A percentile compares a stretch with the other conserved stretches of the same genome.
Evolutionary conservation across 805 yeast genomes (phyloP).

Genomic region (Danielia reshetovae): DNA sequence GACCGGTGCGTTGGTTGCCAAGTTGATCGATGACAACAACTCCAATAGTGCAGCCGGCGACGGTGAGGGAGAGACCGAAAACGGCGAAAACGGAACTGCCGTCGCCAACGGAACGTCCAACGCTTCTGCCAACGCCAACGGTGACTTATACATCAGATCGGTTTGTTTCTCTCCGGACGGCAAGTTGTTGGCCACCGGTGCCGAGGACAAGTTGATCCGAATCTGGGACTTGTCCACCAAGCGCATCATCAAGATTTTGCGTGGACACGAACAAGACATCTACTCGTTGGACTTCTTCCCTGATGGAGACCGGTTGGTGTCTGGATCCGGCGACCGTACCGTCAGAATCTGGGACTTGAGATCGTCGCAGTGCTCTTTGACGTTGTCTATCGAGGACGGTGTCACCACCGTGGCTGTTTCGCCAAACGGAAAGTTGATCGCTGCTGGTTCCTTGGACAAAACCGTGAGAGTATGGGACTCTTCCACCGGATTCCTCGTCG

Average conservation of each 20-base stretch:
- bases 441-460: slow-evolving; percentile 94
- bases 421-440: slow-evolving; percentile 90
- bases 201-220: slow-evolving; percentile 84
- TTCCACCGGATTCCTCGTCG: slow-evolving; percentile 84
- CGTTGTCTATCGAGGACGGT: slow-evolving; percentile 92
- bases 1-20: slow-evolving; percentile 85
- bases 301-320: slow-evolving; percentile 86
- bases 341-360: slow-evolving; percentile 95
- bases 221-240: slow-evolving; percentile 91
- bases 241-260: slow-evolving; percentile 78
- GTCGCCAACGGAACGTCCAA: slow-evolving; percentile 23
- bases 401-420: slow-evolving; percentile 97
- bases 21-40: slow-evolving; percentile 71
- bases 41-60: slow-evolving; percentile 16
- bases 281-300: slow-evolving; percentile 94
- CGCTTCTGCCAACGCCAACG: slow-evolving; percentile 55
- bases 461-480: slow-evolving; percentile 98
- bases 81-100: slow-evolving; percentile 36
- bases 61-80: slow-evolving; percentile 13
- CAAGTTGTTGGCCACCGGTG: slow-evolving; percentile 89
- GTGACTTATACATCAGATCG: slow-evolving; percentile 88
- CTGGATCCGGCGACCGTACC: slow-evolving; percentile 95
- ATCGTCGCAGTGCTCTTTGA: slow-evolving; percentile 82
- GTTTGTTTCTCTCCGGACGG: slow-evolving; percentile 96
- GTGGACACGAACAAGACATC: slow-evolving; percentile 97